Percentiles rank a stretch among this genome's conserved stretches.
Evolutionary conservation across 2,329 filamentous ascomycete species (phyloP).

Genomic region (Orbilia javanica): DNA sequence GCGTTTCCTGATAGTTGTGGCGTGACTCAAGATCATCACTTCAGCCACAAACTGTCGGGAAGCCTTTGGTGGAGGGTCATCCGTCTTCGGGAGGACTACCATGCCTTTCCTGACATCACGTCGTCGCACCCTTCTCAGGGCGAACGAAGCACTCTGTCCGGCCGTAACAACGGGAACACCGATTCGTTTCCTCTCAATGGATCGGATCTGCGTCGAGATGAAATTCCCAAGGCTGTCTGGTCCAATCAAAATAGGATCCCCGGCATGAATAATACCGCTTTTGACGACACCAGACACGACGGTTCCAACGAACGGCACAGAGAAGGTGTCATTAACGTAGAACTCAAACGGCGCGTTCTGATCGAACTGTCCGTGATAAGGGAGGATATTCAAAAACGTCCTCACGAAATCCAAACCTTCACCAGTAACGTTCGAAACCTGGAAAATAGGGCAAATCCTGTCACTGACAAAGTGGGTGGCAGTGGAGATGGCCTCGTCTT

Average conservation of each 20-base stretch:
- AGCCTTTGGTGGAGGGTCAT: slow-evolving; percentile 77
- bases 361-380: slow-evolving; percentile 93
- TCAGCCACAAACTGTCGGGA: slow-evolving; percentile 83
- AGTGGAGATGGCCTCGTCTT: slow-evolving; percentile 92
- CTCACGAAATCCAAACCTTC: slow-evolving; percentile 90
- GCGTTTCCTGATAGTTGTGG: slow-evolving; percentile 94
- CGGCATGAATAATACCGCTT: slow-evolving; percentile 77
- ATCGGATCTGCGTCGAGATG: slow-evolving; percentile 84
- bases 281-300: slow-evolving; percentile 96
- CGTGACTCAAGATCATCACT: slow-evolving; percentile 93
- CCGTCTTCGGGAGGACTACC: slow-evolving; percentile 89
- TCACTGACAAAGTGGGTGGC: slow-evolving; percentile 93
- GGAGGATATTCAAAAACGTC: slow-evolving; percentile 93
- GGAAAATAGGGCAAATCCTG: slow-evolving; percentile 95
- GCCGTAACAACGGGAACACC: slow-evolving; percentile 87
- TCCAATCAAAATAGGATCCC: slow-evolving; percentile 89
- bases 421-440: slow-evolving; percentile 97
- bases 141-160: slow-evolving; percentile 92
- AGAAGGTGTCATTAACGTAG: slow-evolving; percentile 96
- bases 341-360: slow-evolving; percentile 90
- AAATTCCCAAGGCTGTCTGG: slow-evolving; percentile 93
- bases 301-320: slow-evolving; percentile 94
- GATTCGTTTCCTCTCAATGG: slow-evolving; percentile 94
- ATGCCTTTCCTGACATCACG: slow-evolving; percentile 98
- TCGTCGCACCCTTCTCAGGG: slow-evolving; percentile 84